Conservation (phyloP, 2,329 filamentous ascomycete species). For the Microdochium paspali region DNA sequence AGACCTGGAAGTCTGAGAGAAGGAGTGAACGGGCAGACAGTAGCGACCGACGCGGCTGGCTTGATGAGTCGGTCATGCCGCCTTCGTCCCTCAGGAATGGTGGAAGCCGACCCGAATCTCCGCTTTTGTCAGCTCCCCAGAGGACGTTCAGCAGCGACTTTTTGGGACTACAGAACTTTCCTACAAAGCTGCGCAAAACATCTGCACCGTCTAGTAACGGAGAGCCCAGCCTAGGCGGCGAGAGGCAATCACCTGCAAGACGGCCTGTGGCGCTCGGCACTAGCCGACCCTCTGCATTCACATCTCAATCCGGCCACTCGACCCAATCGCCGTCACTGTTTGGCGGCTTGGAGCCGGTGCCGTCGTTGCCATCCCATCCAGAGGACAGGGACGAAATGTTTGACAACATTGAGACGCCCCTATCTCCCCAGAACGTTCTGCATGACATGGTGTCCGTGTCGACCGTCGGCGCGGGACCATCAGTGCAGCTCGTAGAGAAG, state of each 20-base stretch:
- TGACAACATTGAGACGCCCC: constrained; percentile 44
- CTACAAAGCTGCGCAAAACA: constrained; percentile 32
- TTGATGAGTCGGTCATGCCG: constrained; percentile 34
- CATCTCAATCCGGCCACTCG: constrained; percentile 23
- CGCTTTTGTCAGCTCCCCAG: constrained; percentile 35
- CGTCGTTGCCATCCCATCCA: constrained; percentile 30
- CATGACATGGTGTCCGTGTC: constrained; percentile 85
- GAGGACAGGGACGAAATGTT: constrained; percentile 38
- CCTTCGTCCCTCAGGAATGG: constrained; percentile 30
- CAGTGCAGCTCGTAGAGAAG: constrained; percentile 88
- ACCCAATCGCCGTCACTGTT: constrained; percentile 31
- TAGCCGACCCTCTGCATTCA: constrained; percentile 28
- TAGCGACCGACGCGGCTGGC: constrained; percentile 37
- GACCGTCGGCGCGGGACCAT: constrained; percentile 82
- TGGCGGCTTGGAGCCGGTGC: constrained; percentile 33
- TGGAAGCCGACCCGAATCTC: constrained; percentile 42
- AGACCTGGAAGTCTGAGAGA: constrained; percentile 26
- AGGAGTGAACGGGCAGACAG: constrained; percentile 25
- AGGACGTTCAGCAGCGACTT: constrained; percentile 47
- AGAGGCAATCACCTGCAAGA: constrained; percentile 16
- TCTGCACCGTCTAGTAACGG: constrained; percentile 41
- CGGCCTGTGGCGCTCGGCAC: constrained; percentile 41
- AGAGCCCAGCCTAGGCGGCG: constrained; percentile 19
- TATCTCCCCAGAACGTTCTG: constrained; percentile 58
- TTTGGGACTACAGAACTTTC: constrained; percentile 32